Conservation (phyloP, 2,329 filamentous ascomycete species). For the Neopestalotiopsis sp. region DNA sequence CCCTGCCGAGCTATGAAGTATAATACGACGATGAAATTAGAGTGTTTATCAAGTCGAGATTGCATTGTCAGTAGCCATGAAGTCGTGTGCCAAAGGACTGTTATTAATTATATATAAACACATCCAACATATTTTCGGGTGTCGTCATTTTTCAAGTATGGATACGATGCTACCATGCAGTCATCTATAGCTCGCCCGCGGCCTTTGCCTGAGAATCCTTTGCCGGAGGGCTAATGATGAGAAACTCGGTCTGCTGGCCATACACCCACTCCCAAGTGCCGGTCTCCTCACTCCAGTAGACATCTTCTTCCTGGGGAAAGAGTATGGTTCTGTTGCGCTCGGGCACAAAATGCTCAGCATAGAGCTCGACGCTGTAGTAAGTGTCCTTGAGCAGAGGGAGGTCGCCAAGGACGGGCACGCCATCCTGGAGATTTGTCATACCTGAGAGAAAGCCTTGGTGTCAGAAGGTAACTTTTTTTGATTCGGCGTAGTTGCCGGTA, state of each 20-base stretch:
- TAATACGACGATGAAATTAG: no score
- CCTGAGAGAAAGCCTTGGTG: constrained; percentile 34
- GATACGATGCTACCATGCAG: background rate
- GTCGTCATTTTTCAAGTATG: background rate
- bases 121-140: no score
- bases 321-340: constrained; percentile 49
- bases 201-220: background rate
- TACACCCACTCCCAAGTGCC: constrained; percentile 55
- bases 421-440: constrained; percentile 55
- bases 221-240: constrained; percentile 36
- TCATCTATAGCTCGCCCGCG: background rate
- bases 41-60: no score
- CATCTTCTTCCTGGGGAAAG: constrained; percentile 57
- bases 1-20: no score
- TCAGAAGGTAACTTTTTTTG: background rate
- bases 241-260: constrained; percentile 51
- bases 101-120: no score
- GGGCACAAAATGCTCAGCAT: constrained; percentile 51
- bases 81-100: no score
- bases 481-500: background rate
- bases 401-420: constrained; percentile 53
- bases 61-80: no score
- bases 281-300: constrained; percentile 49
- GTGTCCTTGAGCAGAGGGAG: constrained; percentile 49
- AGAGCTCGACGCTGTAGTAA: constrained; percentile 58